Evolutionary conservation across 2,329 filamentous ascomycete genomes (phyloP).

Genomic region (Graphilbum sp.): DNA sequence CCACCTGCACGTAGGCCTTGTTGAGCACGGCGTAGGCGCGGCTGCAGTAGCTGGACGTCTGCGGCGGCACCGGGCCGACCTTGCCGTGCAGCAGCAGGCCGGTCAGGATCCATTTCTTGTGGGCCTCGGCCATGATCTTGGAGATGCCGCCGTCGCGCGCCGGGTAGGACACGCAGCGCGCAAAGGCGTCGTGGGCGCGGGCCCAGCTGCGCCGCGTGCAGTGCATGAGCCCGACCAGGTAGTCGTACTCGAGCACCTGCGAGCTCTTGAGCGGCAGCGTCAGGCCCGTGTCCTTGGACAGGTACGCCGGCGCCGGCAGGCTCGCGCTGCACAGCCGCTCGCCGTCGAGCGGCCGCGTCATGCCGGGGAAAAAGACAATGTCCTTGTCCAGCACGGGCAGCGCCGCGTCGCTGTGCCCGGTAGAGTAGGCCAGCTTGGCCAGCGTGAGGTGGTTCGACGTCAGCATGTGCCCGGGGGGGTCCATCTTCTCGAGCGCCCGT

Average conservation of each 20-base stretch:
- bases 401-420: slow-evolving; percentile 33
- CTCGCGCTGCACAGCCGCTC: slow-evolving; percentile 25
- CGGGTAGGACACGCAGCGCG: slow-evolving; percentile 52
- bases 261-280: slow-evolving; percentile 33
- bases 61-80: slow-evolving; percentile 31
- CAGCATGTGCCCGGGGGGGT: slow-evolving; percentile 32
- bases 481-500: slow-evolving; percentile 44
- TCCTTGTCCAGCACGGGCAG: slow-evolving; percentile 46
- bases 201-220: slow-evolving; percentile 44
- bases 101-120: slow-evolving; percentile 80
- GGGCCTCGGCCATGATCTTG: slow-evolving; percentile 71
- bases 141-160: slow-evolving; percentile 45
- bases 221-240: slow-evolving; percentile 51
- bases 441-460: slow-evolving; percentile 12
- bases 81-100: slow-evolving; percentile 55
- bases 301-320: slow-evolving; percentile 35
- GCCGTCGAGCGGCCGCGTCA: slow-evolving; percentile 14
- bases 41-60: slow-evolving; percentile 33
- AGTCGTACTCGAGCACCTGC: slow-evolving; percentile 50
- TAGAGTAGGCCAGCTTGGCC: slow-evolving; percentile 31
- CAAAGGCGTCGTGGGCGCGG: slow-evolving; percentile 44
- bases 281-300: slow-evolving; percentile 41
- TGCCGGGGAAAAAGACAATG: slow-evolving; percentile 47
- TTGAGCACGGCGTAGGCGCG: slow-evolving; percentile 41
- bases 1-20: slow-evolving; percentile 56